Evolutionary conservation across 202 grass and related monocot species (phyloP), one percentile per base, ranked within the genome.

Genomic region (Bolboschoenoplectus hybrid): DNA sequence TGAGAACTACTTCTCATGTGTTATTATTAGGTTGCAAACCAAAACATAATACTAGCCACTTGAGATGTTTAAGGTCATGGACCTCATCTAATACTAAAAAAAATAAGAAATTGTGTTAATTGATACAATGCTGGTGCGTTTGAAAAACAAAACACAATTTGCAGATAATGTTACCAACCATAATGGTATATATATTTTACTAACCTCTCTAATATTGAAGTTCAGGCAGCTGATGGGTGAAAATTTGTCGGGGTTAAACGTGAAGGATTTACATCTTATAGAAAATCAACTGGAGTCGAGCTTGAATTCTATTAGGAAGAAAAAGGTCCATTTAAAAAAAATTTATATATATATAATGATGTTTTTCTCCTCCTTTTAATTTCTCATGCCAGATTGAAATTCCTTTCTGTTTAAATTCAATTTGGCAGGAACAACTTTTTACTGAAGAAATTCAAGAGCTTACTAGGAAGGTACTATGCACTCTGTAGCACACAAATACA

Each of bases 141-240:
- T 67, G 17, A 41, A 71, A 19, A 46, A 47, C 0, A 38, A 9
- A 36, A 76, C 14, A 39, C 19, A 56, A 7, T n/a, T 36, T 65
- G 38, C 57, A 82, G 9, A 16, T 70, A 85, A 50, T 1, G 10
- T 35, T 40, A 58, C 13, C 9, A 44, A 58, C 13, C 9, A 44
- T 26, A 9, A 56, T 38, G 12, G 5, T 11, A 34, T 64, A 4
- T 40, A 57, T 40, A 57, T 1, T 9, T 78, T 57, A 39, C 51
- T 77, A 78, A 78, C 35, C 2, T 40, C 74, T 78, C 6, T 40
- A 13, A 40, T 72, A 72, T 70, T 81, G 45, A 20, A 50, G 56
- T 89, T 55, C 86, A 98, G 95, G 88, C 87, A 93, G 79, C 85
- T 98, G 88, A 90, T 92, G 91, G 95, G 95, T 61, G 93, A 95